A percentile compares a stretch with the other conserved stretches of the same genome.
These are phyloP conservation scores for Cutaneotrichosporon sp. DNA, from an alignment of 1,284 basidiomycete genomes.

Conservation along the genomic window DNA sequence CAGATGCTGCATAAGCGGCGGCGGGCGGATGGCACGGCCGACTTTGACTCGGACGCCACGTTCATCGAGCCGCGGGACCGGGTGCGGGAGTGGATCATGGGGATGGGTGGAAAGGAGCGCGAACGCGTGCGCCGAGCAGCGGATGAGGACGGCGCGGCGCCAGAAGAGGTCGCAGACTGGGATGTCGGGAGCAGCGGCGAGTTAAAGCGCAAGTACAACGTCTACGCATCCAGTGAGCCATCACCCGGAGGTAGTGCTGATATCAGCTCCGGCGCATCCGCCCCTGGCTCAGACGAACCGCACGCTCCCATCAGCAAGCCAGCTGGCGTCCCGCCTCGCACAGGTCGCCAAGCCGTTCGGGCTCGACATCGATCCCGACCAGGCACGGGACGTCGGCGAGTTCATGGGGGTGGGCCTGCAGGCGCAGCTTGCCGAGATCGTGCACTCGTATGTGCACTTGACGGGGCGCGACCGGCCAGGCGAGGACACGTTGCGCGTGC, in stretches of 20 bases:
- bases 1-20: constrained; percentile 36
- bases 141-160: constrained; percentile 23
- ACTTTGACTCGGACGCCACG: constrained; percentile 43
- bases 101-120: constrained; percentile 41
- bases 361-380: constrained; percentile 33
- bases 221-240: constrained; percentile 20
- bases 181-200: constrained; percentile 8
- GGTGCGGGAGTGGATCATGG: constrained; percentile 45
- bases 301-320: constrained; percentile 39
- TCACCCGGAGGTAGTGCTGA: neutral
- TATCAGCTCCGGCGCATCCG: constrained; percentile 20
- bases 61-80: constrained; percentile 41
- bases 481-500: constrained; percentile 36
- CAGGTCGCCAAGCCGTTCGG: constrained; percentile 39
- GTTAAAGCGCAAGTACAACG: constrained; percentile 26
- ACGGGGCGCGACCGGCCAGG: constrained; percentile 41
- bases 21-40: constrained; percentile 35
- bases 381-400: constrained; percentile 41
- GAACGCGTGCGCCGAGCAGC: constrained; percentile 29
- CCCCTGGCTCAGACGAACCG: constrained; percentile 31
- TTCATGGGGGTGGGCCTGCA: constrained; percentile 50
- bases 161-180: constrained; percentile 12
- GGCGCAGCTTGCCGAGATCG: constrained; percentile 41
- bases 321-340: constrained; percentile 37
- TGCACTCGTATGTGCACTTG: constrained; percentile 41